Base-by-base conservation (phyloP, 305 asterid species). In the Ilex paraguariensis region DNA sequence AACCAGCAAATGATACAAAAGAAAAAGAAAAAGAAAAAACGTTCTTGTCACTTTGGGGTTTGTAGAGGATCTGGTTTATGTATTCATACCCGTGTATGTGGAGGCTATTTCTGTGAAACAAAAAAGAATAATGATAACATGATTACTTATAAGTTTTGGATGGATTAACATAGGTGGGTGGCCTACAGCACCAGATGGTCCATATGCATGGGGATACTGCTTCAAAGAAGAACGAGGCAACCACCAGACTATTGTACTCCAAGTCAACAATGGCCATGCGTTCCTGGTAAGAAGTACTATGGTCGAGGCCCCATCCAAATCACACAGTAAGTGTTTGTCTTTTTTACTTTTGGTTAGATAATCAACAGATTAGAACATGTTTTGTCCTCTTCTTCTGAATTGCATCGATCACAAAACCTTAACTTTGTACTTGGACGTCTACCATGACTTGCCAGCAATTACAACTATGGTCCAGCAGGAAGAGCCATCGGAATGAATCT, bases 191-290 rank as follows among this genome's bases (percentile, higher is more conserved):
- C 73, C 73, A 31, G 77, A 68, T 64, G 73, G 74, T 5, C 73
- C 77, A 44, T 71, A 55, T 48, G 72, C 77, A 0, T 73, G 77
- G 76, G 80, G 80, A 3, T 75, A 75, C 59, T 75, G 77, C 65
- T 75, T 67, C 32, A 55, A 63, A 5, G n/a, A n/a, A n/a, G n/a
- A n/a, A 68, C 54, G 6, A 39, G 17, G 54, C 0, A 17, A 57
- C 14, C 69, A 4, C 7, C 14, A 50, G 6, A 50, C 5, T 11
- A 50, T 11, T 50, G 54, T 50, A 8, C 5, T 50, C 2, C 54
- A 50, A 21, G 1, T 21, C 28, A 21, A 21, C 28, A 21, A 21
- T 21, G 28, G 28, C 28, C 28, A 21, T 21, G 73, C 31, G 45
- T 65, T 16, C 36, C 70, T 10, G 71, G 66, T 30, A 33, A 51